Conservation (phyloP, 1,284 basidiomycete genomes). For the Cryptococcus deneoformans region DNA sequence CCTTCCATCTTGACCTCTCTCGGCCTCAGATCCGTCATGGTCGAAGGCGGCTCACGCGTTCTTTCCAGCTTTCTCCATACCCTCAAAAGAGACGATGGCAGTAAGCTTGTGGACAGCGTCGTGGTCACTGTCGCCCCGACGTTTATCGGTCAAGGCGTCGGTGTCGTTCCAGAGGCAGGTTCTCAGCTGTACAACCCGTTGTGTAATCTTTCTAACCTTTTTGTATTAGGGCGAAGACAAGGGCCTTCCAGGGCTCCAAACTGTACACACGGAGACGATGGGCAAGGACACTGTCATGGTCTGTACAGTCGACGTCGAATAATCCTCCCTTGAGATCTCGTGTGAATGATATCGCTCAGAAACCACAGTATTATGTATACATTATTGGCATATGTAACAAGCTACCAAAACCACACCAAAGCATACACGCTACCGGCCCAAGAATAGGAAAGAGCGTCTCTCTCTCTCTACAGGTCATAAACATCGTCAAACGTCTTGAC, state of each 20-base stretch:
- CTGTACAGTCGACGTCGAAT: constrained; percentile 11
- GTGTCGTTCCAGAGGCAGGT: constrained; percentile 45
- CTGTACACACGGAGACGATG: constrained; percentile 41
- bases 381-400: not conserved
- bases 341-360: not conserved
- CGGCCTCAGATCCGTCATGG: constrained; percentile 77
- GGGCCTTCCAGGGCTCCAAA: constrained; percentile 31
- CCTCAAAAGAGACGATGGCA: constrained; percentile 33
- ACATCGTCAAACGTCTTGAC: too few relatives aligned
- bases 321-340: not conserved
- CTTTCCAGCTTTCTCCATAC: constrained; percentile 70
- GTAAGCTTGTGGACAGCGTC: constrained; percentile 62
- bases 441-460: too few relatives aligned
- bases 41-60: constrained; percentile 86
- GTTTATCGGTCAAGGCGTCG: constrained; percentile 72
- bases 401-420: not conserved
- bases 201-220: not conserved
- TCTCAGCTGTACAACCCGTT: not conserved
- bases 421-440: not conserved
- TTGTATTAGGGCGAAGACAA: constrained; percentile 23
- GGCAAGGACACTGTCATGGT: constrained; percentile 49
- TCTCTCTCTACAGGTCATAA: too few relatives aligned
- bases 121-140: constrained; percentile 80
- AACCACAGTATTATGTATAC: not conserved
- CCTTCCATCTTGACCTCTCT: constrained; percentile 57